Evolutionary conservation across 371 early-diverging fungal genomes (phyloP).

Genomic region (Mucor indicus): DNA sequence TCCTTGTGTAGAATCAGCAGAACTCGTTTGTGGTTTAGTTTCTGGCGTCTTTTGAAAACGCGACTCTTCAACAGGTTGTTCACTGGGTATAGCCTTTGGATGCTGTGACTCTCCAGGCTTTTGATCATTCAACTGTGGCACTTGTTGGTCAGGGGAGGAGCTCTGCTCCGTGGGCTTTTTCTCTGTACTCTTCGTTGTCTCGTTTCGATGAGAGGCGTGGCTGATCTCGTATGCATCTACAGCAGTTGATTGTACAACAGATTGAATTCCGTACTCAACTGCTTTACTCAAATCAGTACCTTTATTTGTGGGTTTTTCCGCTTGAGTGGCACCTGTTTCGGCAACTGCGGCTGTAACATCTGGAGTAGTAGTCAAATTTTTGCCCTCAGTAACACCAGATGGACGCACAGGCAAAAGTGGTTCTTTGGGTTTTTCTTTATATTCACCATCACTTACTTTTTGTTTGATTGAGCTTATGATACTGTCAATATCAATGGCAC

Average conservation of each 20-base stretch:
- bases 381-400: neutral
- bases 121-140: too few relatives aligned
- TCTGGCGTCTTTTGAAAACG: too few relatives aligned
- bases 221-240: slow-evolving; percentile 1
- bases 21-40: too few relatives aligned
- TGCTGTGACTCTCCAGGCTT: too few relatives aligned
- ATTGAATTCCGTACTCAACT: slow-evolving; percentile 12
- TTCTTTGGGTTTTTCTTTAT: slow-evolving; percentile 1
- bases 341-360: too few relatives aligned
- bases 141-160: slow-evolving; percentile 1
- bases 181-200: slow-evolving; percentile 1
- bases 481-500: slow-evolving; percentile 8
- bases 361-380: too few relatives aligned
- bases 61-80: too few relatives aligned
- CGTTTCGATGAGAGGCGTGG: neutral
- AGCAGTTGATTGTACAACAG: slow-evolving; percentile 3
- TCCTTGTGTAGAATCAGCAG: too few relatives aligned
- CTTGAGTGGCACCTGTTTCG: too few relatives aligned
- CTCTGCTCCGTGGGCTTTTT: slow-evolving; percentile 4
- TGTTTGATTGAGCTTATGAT: slow-evolving; percentile 1
- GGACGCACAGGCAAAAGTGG: too few relatives aligned
- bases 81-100: too few relatives aligned
- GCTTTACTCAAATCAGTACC: slow-evolving; percentile 7
- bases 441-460: slow-evolving; percentile 1
- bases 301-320: too few relatives aligned